Conservation (phyloP, 768 basidiomycete species). For the Sarcodon aspratus region DNA sequence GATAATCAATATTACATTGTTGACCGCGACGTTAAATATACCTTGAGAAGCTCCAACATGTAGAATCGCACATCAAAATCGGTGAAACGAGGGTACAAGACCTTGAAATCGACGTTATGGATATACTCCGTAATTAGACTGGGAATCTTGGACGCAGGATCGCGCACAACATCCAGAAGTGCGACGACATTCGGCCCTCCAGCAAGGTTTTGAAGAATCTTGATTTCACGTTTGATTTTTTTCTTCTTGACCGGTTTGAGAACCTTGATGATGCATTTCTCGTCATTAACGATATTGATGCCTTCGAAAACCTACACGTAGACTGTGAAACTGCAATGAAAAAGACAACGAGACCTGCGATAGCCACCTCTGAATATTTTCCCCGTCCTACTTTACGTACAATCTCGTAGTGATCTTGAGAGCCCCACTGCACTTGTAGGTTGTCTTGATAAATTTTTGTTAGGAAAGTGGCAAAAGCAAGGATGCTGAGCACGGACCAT, state of each 20-base stretch:
- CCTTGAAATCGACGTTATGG: conserved; percentile 97
- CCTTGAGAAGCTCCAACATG: conserved; percentile 94
- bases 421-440: conserved; percentile 94
- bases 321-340: neutral
- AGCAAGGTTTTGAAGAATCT: conserved; percentile 92
- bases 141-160: conserved; percentile 93
- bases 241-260: conserved; percentile 99
- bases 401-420: conserved; percentile 96
- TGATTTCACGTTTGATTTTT: conserved; percentile 99
- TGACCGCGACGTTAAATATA: conserved; percentile 9
- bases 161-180: conserved; percentile 90
- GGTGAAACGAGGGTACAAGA: conserved; percentile 88
- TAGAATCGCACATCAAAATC: conserved; percentile 95
- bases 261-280: conserved; percentile 97
- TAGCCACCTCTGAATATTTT: conserved; percentile 82
- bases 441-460: conserved; percentile 49
- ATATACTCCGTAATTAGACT: conserved; percentile 97
- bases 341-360: conserved; percentile 1
- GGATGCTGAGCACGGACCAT: conserved; percentile 42
- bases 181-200: conserved; percentile 94
- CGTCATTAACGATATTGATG: conserved; percentile 80
- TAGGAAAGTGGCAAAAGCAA: neutral
- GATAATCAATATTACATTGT: neutral
- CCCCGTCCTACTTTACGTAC: conserved; percentile 93
- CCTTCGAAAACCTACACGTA: conserved; percentile 75